Base-by-base conservation (phyloP, 1,139 yeast species). In the Hyphopichia burtonii region DNA sequence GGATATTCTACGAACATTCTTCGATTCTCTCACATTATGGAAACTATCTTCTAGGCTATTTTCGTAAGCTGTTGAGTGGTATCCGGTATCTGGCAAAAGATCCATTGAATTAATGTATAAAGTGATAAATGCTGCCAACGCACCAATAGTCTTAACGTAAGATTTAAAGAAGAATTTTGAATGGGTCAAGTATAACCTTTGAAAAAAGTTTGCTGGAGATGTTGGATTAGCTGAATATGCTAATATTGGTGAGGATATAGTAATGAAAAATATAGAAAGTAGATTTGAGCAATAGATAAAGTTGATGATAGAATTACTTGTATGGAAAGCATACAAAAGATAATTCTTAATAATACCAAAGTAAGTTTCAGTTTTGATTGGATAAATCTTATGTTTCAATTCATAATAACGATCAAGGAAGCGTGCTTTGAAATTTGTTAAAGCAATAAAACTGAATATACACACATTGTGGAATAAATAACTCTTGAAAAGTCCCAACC, bases 251-350 rank as follows among this genome's bases (percentile, higher is more conserved):
- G 74, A 56, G 9, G 76, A 66, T 40, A 69, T 48, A 2, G 70
- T 57, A 12, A 72, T 58, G 30, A 69, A 52, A 7, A 66, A 45
- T 46, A 72, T 69, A 4, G 76, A 53, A 5, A 68, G 42, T 36
- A 72, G 47, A 46, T 68, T 71, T 14, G 76, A 74, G 16, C 58
- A 50, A 44, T 68, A 71, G 17, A 71, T 54, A 41, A 71, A 64
- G 49, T 70, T 71, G 28, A 65, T 56, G 34, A 61, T 52, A 4
- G 74, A 54, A 41, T 66, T 68, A 10, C 74, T 60, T 37, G 46
- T 53, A 39, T 63, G 64, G 36, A 53, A 48, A n/a, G 58, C 59
- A 39, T 52, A 61, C 2, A 43, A 34, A 3, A 51, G 23, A 41
- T 57, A 68, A 34, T 57, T 55, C 34, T 46, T 43, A 7, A 59